Evolutionary conservation across 345 rosid genomes (phyloP).

Genomic region (Corchorus olitorius): DNA sequence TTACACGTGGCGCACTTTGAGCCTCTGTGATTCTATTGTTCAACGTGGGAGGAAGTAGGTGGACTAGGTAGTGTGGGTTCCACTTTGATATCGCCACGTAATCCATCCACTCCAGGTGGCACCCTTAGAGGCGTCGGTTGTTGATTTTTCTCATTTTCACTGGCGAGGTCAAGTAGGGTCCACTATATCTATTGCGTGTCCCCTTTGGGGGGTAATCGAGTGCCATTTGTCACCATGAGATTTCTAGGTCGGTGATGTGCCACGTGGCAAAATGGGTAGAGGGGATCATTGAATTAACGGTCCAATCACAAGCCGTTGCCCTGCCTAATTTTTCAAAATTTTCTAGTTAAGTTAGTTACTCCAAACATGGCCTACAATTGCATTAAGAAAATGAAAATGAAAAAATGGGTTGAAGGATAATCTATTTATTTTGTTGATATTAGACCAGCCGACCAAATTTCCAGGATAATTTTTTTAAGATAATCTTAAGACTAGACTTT

Average conservation of each 20-base stretch:
- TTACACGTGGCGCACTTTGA: neutral
- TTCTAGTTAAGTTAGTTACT: constrained; percentile 26
- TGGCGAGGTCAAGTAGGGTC: constrained; percentile 3
- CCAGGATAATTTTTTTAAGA: neutral
- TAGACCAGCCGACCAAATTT: constrained; percentile 8
- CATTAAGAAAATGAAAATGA: neutral
- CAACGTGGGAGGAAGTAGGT: neutral
- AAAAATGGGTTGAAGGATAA: neutral
- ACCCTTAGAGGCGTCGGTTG: neutral
- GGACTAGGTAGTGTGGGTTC: neutral
- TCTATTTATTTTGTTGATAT: neutral
- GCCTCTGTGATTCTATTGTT: neutral
- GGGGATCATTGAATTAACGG: neutral
- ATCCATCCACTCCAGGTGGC: neutral
- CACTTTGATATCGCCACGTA: neutral
- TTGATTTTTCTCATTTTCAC: neutral
- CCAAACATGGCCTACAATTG: neutral
- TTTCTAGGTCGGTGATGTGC: neutral
- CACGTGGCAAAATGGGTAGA: neutral
- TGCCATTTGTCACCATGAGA: constrained; percentile 16
- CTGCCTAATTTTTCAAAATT: neutral
- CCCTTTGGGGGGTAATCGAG: fast-evolving
- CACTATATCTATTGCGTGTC: constrained; percentile 20
- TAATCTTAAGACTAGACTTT: neutral
- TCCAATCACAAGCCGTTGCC: neutral